These are phyloP conservation scores for Wallacemonas collosoma DNA, from an alignment of 208 protist genomes.

Conservation along the genomic window DNA sequence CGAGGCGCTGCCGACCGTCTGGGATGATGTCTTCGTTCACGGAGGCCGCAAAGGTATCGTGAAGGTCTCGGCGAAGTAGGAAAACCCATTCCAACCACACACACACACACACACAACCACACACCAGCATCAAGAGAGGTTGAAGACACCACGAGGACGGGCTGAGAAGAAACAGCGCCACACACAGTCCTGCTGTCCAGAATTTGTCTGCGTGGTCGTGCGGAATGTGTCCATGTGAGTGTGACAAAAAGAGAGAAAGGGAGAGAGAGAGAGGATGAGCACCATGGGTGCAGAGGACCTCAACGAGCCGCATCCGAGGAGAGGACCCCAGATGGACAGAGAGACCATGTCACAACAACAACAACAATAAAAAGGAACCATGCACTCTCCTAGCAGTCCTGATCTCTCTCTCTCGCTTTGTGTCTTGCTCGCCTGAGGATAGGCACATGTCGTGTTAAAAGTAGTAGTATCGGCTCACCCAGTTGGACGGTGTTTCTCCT, in stretches of 20 bases:
- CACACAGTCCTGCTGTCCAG: no score
- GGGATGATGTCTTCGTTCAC: slow-evolving; percentile 74
- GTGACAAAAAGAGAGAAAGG: not conserved
- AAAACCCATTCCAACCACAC: not conserved
- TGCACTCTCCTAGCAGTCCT: not conserved
- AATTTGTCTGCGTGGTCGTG: no score
- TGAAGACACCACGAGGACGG: no score
- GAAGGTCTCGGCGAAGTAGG: slow-evolving; percentile 28
- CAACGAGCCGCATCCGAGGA: no score
- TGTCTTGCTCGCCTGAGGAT: not conserved
- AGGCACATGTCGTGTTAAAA: no score
- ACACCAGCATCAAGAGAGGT: not conserved
- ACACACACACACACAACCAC: not conserved
- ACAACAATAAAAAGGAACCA: not conserved
- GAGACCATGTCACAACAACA: not conserved
- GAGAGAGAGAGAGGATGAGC: no score
- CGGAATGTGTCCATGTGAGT: not conserved
- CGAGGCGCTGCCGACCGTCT: slow-evolving; percentile 62
- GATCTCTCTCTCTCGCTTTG: not conserved
- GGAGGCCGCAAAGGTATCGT: slow-evolving; percentile 71
- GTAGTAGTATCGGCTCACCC: no score
- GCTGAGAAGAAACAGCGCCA: no score
- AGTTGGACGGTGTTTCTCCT: no score
- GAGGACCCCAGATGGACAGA: no score
- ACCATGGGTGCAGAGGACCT: no score